Base-by-base conservation (phyloP, 1,139 yeast species). In the Pichia sp. region DNA sequence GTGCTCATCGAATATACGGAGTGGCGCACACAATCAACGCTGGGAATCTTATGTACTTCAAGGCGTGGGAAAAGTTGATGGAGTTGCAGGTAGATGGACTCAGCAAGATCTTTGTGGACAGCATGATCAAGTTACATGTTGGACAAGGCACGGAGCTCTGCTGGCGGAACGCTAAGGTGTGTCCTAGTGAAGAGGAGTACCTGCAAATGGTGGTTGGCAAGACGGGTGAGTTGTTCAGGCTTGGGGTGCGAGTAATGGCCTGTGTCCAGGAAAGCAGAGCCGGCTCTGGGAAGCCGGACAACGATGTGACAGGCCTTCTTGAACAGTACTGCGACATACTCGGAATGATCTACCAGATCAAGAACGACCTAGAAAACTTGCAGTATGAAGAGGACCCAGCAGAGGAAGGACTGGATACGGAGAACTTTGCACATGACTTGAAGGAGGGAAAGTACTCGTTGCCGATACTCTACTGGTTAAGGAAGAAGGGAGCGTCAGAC, bases 91-190 rank as follows among this genome's bases (percentile, higher is more conserved):
- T 48, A 2, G 53, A 52, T 4, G 55, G 56, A 53, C 66, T 48
- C 47, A 47, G 74, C 48, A 61, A 67, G 29, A 74, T 82, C 1
- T 76, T 83, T 58, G 74, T 80, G 56, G 87, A 85, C 55, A 97
- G 91, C 64, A 76, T 91, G 81, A 70, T 87, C 52, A 84, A 86
- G 62, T 72, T 92, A 56, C 97, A 91, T 67, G 76, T 87, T 50
- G 97, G 97, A 2, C 98, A 91, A 72, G 96, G 96, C 0, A 72
- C 86, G 56, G 98, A 91, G 63, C 77, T 91, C 27, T 85, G 84
- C 68, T 91, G 97, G 97, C 75, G 97, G 59, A 97, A 91, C 59
- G 72, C 75, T 20, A 64, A 78, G 31, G 69, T 70, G 0, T 76
- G 90, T 46, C 97, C 97, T 0, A 71, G 76, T 1, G 87, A 86